Conservation (phyloP, 768 basidiomycete species). For the Crepidotus variabilis region DNA sequence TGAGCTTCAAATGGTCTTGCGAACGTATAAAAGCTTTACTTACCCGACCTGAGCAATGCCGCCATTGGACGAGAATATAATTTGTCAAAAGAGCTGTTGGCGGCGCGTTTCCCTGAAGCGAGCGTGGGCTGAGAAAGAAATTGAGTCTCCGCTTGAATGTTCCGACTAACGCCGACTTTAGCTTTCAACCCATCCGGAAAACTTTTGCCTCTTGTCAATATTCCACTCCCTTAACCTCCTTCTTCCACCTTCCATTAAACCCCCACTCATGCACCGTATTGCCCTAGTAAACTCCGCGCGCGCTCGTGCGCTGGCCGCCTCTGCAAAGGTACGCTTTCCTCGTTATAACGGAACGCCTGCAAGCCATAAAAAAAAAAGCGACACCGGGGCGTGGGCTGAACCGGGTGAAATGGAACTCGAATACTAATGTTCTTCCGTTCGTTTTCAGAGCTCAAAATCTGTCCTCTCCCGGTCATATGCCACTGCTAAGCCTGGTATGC, state of each 20-base stretch:
- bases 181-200: conserved; percentile 33
- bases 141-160: conserved; percentile 41
- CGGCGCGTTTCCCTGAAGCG: not conserved
- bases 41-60: conserved; percentile 26
- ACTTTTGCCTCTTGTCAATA: conserved; percentile 29
- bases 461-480: conserved; percentile 83
- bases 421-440: not conserved
- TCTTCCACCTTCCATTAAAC: not conserved
- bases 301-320: conserved; percentile 67
- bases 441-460: conserved; percentile 40
- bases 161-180: conserved; percentile 44
- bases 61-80: conserved; percentile 1
- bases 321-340: conserved; percentile 49
- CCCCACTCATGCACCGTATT: conserved; percentile 65
- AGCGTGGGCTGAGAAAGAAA: conserved; percentile 13
- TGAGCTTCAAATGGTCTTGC: not conserved
- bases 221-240: conserved; percentile 41
- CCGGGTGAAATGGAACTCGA: not conserved
- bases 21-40: conserved; percentile 9
- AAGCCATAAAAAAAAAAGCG: not conserved
- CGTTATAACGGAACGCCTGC: not conserved
- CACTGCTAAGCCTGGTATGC: conserved; percentile 94
- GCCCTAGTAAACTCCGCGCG: conserved; percentile 82
- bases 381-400: not conserved
- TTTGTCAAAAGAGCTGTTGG: not conserved